These are phyloP conservation scores for Cryomyces minteri DNA, from an alignment of 495 filamentous ascomycete species.

Conservation along the genomic window DNA sequence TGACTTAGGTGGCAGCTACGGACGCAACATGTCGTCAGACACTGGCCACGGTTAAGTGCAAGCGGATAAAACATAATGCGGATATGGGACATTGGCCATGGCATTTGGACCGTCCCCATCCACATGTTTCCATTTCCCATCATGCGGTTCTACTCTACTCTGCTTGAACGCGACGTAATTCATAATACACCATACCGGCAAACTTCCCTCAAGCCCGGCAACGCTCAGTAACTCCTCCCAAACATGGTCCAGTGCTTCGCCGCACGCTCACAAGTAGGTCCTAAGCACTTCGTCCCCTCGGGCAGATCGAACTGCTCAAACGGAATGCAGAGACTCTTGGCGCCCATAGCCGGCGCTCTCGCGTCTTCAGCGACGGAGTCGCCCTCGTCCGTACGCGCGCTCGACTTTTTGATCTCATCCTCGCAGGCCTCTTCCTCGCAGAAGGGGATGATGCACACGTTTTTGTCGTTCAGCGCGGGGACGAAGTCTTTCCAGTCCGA, in stretches of 20 bases:
- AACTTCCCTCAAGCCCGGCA: conserved; percentile 1
- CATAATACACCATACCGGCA: too few relatives aligned
- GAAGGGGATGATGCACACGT: conserved; percentile 73
- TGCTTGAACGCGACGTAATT: too few relatives aligned
- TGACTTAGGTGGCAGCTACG: too few relatives aligned
- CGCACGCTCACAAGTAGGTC: conserved; percentile 55
- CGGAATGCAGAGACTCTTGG: conserved; percentile 93
- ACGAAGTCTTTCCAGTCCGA: conserved; percentile 80
- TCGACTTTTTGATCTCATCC: conserved; percentile 83
- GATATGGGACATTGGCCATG: too few relatives aligned
- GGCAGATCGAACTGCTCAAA: conserved; percentile 80
- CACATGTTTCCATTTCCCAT: too few relatives aligned
- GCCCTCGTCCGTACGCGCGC: conserved; percentile 45
- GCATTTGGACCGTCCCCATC: too few relatives aligned
- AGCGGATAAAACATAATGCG: too few relatives aligned
- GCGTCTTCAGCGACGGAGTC: conserved; percentile 50
- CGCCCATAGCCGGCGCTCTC: conserved; percentile 83
- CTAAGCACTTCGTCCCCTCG: conserved; percentile 73
- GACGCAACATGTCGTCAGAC: too few relatives aligned
- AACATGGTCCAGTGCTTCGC: conserved; percentile 81
- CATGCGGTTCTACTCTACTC: too few relatives aligned
- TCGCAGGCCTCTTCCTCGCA: conserved; percentile 72
- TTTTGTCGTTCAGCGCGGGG: conserved; percentile 76
- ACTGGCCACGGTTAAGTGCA: too few relatives aligned
- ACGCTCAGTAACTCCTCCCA: conserved; percentile 35